Percentiles rank a stretch among this genome's conserved stretches.
These are phyloP conservation scores for Aphanomyces astaci DNA, from an alignment of 352 stramenopile genomes.

Conservation along the genomic window DNA sequence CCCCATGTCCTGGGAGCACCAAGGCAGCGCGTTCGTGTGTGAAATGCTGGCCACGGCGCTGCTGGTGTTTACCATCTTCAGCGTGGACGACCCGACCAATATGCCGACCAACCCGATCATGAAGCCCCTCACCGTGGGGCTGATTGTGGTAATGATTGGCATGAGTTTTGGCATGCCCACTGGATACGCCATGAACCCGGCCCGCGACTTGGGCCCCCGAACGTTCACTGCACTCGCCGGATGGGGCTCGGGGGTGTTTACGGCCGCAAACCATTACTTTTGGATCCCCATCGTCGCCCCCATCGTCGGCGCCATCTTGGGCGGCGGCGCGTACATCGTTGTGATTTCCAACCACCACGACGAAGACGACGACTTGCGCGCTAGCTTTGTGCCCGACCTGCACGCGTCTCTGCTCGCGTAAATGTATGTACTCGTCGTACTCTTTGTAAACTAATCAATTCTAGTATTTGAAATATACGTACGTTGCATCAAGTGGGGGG, in stretches of 20 bases:
- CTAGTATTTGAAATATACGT: too few relatives aligned
- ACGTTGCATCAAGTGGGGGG: too few relatives aligned
- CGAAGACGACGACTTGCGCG: neutral
- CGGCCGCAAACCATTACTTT: slow-evolving; percentile 55
- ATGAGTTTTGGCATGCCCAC: slow-evolving; percentile 40
- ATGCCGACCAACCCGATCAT: slow-evolving; percentile 44
- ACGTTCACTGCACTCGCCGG: slow-evolving; percentile 41
- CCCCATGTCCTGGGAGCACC: slow-evolving; percentile 24
- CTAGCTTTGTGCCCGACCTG: neutral
- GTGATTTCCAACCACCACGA: slow-evolving; percentile 54
- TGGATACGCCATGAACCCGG: slow-evolving; percentile 39
- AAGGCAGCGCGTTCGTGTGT: slow-evolving; percentile 32
- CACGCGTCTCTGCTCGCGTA: too few relatives aligned
- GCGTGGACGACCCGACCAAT: slow-evolving; percentile 67
- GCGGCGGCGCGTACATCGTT: slow-evolving; percentile 55
- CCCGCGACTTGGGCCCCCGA: slow-evolving; percentile 46
- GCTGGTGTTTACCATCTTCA: slow-evolving; percentile 59
- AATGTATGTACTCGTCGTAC: too few relatives aligned
- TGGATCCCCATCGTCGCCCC: slow-evolving; percentile 65
- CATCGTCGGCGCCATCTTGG: slow-evolving; percentile 54
- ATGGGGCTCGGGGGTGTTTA: slow-evolving; percentile 51
- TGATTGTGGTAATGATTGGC: slow-evolving; percentile 36
- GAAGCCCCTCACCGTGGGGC: slow-evolving; percentile 29
- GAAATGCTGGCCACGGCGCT: slow-evolving; percentile 53
- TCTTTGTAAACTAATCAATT: too few relatives aligned